Base-by-base conservation (phyloP, 768 basidiomycete species). In the Favolaschia claudopus region DNA sequence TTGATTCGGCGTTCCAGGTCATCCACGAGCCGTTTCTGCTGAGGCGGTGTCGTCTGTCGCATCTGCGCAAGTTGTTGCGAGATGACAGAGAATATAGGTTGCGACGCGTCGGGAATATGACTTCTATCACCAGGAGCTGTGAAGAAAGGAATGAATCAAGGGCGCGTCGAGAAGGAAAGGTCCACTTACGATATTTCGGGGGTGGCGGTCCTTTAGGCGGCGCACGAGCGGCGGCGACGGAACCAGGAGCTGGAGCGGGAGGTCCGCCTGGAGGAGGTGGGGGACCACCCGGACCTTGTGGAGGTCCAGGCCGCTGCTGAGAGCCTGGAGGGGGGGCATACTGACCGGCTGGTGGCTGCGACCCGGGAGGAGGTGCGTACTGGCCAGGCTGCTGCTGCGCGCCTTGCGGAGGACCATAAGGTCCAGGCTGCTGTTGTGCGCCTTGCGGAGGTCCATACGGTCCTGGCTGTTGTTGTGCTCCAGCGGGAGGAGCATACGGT, bases 1-100 rank as follows among this genome's bases (percentile, higher is more conserved):
- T 89, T 95, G 65, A 96, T 80, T 29, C 96, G 84, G 19, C 93
- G 84, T 70, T 96, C 94, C 5, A 95, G 82, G 66, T 96, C 95
- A 47, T 94, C 93, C 0, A 86, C 87, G 63, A 95, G 80, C 31
- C 92, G 88, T 71, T 89, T 91, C 78, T 96, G 91, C 67, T 89
- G 86, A 5, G 91, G 83, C 92, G 93, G 92, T 7, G 82, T 85
- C 13, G 80, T 85, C 70, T 93, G 89, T 76, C 84, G 93, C 76
- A 93, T 70, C 36, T 82, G 81, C 40, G 79, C 77, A 64, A 96
- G 69, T 55, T 91, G 87, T 42, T 80, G 80, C 20, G 80, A 80
- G 34, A 97, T 77, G 17, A 90, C 79, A 47, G 85, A 79, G 61
- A 81, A 95, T 46, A 91, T 86, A 1, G 89, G 87, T 55, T 79